phyloP scores from a whole-genome alignment of 345 rosid species.

The Citrus medica region DNA sequence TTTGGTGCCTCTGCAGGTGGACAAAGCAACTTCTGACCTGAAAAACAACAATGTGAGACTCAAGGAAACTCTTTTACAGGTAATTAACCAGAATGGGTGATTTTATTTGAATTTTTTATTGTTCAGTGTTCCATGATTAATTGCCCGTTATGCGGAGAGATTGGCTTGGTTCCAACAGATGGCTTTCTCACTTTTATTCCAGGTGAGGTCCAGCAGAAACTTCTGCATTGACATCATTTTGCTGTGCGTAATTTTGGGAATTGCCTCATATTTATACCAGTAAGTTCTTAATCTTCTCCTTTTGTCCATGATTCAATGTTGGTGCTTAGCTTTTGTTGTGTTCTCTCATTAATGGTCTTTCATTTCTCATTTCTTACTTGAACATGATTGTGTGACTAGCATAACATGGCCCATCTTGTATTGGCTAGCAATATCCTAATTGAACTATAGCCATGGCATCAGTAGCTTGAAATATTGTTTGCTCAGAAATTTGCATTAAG shows the following conservation, averaged over 20 bases:
- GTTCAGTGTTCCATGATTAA: not conserved
- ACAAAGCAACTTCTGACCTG: slow-evolving; percentile 61
- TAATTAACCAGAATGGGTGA: slow-evolving; percentile 24
- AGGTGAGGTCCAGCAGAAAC: slow-evolving; percentile 76
- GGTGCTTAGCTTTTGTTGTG: not conserved
- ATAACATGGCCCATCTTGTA: not conserved
- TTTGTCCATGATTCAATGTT: not conserved
- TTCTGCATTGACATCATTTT: slow-evolving; percentile 75
- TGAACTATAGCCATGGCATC: not conserved
- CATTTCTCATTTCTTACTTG: not conserved
- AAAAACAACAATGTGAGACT: slow-evolving; percentile 72
- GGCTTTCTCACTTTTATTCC: slow-evolving; percentile 14
- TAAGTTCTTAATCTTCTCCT: slow-evolving; percentile 29
- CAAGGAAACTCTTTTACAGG: slow-evolving; percentile 65
- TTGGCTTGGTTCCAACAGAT: not conserved
- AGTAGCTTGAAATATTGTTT: not conserved
- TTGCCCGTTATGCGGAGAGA: not conserved
- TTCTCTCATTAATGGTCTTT: not conserved
- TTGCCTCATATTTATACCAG: slow-evolving; percentile 67
- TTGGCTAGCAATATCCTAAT: not conserved
- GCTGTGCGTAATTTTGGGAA: slow-evolving; percentile 67
- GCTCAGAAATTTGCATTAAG: not conserved
- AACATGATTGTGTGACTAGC: not conserved
- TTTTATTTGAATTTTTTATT: not conserved
- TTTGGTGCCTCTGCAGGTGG: slow-evolving; percentile 49